Evolutionary conservation across 768 basidiomycete genomes (phyloP), one percentile per base, ranked within the genome.

Genomic region (Suillus placidus): DNA sequence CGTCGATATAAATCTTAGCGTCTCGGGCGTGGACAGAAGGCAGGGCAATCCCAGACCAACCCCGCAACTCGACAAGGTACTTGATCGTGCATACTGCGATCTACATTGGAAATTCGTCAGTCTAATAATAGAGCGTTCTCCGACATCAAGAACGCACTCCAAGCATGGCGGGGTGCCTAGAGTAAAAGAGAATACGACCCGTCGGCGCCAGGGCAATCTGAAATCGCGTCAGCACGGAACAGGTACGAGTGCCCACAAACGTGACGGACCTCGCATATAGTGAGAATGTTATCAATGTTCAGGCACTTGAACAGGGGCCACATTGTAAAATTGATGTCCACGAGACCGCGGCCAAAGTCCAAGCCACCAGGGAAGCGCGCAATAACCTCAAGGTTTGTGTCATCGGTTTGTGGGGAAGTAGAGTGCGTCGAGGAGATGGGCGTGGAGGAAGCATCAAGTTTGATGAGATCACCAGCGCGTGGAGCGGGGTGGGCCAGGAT

Each of bases 291-390:
- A 74, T 97, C 96, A 63, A 97, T 87, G 71, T 94, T 95, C 66
- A 98, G 78, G 66, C 91, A 91, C 75, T 95, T 92, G 84, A 98
- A 97, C 60, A 99, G 74, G 2, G 96, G 96, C 94, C 95, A 99
- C 87, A 97, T 93, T 45, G 94, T 95, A 73, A 96, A 95, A 77
- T 97, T 96, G 73, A 95, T 93, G 69, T 96, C 94, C 40, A 96
- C 92, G 57, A 97, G 81, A 1, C 95, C 95, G 51, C 89, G 86
- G 34, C 95, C 94, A 72, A 97, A 95, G 77, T 97, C 95, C 54
- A 97, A 85, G 23, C 93, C 93, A n/a, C 95, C 95, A 34, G 93
- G 93, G 80, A 95, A 94, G 58, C 93, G 88, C 30, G 93, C 92
- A 45, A 95, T 89, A 64, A 95, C 92, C 73, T 95, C 93, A 42